Percentiles rank a stretch among this genome's conserved stretches.
Conservation (phyloP, 1,284 basidiomycete genomes). For the Ustilago tritici region DNA sequence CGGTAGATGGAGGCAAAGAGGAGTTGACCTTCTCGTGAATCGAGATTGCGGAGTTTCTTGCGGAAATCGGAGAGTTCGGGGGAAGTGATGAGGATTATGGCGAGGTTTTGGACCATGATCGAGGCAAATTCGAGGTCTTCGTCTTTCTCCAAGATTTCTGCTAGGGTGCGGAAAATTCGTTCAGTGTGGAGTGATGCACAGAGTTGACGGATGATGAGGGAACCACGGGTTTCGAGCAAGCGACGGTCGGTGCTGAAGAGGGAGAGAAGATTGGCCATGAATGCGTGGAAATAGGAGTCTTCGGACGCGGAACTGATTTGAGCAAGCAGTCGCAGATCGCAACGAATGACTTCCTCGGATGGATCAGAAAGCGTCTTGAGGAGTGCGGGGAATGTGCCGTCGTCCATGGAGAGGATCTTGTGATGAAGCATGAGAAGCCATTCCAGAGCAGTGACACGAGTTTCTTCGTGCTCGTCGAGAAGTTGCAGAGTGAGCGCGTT, state of each 20-base stretch:
- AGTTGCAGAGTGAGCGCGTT: constrained; percentile 93
- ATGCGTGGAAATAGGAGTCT: constrained; percentile 92
- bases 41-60: constrained; percentile 88
- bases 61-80: constrained; percentile 94
- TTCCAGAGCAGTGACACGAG: constrained; percentile 91
- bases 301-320: constrained; percentile 94
- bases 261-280: constrained; percentile 93
- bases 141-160: constrained; percentile 97
- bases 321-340: constrained; percentile 92
- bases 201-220: constrained; percentile 93
- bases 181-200: constrained; percentile 95
- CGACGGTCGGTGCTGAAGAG: constrained; percentile 94
- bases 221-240: constrained; percentile 90
- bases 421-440: constrained; percentile 99
- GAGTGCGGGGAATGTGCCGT: constrained; percentile 93
- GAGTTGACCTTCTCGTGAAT: constrained; percentile 87
- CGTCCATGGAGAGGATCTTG: constrained; percentile 96
- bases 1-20: constrained; percentile 92
- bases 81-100: constrained; percentile 95
- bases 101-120: constrained; percentile 96
- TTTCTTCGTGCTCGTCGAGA: constrained; percentile 94
- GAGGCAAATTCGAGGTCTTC: constrained; percentile 98
- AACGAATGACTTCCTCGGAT: constrained; percentile 96
- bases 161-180: constrained; percentile 92
- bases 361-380: constrained; percentile 96